Percentiles rank a stretch among this genome's conserved stretches.
Evolutionary conservation across 495 filamentous ascomycete species (phyloP).

Genomic region (Filosporella fistucella): DNA sequence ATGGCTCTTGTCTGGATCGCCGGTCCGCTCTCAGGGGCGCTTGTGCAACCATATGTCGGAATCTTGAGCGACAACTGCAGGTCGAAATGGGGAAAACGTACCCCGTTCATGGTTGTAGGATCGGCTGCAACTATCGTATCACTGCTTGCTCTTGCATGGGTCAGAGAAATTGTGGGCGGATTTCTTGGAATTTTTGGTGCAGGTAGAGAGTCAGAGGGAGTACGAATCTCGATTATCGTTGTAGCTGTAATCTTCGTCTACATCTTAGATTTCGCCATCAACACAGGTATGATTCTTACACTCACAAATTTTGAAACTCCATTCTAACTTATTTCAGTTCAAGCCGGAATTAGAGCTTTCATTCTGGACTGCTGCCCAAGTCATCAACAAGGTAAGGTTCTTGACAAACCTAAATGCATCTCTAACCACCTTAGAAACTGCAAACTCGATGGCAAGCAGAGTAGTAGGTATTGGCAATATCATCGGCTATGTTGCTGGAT

Average conservation of each 20-base stretch:
- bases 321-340: conserved; percentile 46
- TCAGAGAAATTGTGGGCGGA: conserved; percentile 68
- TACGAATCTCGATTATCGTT: conserved; percentile 58
- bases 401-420: not conserved
- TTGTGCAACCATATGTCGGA: conserved; percentile 93
- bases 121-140: conserved; percentile 66
- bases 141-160: conserved; percentile 77
- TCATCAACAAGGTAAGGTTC: conserved; percentile 62
- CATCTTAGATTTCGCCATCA: conserved; percentile 85
- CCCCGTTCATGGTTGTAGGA: conserved; percentile 83
- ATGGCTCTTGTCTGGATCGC: conserved; percentile 94
- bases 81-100: conserved; percentile 73
- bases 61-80: conserved; percentile 87
- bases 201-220: conserved; percentile 51
- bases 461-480: conserved; percentile 83
- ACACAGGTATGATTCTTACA: conserved; percentile 59
- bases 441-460: conserved; percentile 81
- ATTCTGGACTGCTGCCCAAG: conserved; percentile 86
- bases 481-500: conserved; percentile 77
- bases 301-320: not conserved
- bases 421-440: conserved; percentile 46
- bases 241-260: conserved; percentile 78
- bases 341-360: conserved; percentile 83
- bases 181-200: conserved; percentile 69
- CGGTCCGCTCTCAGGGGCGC: conserved; percentile 75